A percentile compares a stretch with the other conserved stretches of the same genome.
These are phyloP conservation scores for Epichloe brachyelytri DNA, from an alignment of 2,329 filamentous ascomycete genomes.

Conservation along the genomic window DNA sequence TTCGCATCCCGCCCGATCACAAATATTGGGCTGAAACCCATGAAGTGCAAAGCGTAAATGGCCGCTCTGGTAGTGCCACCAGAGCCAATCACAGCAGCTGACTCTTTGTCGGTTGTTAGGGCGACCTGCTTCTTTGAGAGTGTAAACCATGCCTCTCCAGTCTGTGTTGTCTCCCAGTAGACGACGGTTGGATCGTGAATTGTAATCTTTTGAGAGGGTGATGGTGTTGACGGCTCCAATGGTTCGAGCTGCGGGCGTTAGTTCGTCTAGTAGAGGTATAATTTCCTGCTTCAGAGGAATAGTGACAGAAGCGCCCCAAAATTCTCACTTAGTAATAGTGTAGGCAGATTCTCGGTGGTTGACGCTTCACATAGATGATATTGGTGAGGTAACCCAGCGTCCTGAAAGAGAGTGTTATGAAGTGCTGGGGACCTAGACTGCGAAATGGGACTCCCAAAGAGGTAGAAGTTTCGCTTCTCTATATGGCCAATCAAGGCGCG, in stretches of 20 bases:
- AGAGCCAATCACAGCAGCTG: conserved; percentile 75
- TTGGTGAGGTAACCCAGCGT: conserved; percentile 69
- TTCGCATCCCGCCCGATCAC: conserved; percentile 63
- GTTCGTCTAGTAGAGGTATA: conserved; percentile 64
- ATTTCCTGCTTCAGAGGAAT: conserved; percentile 91
- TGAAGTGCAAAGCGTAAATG: conserved; percentile 72
- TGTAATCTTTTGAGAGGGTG: conserved; percentile 38
- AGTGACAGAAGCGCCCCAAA: conserved; percentile 95
- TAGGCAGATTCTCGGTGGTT: conserved; percentile 43
- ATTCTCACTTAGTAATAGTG: conserved; percentile 52
- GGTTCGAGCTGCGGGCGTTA: conserved; percentile 62
- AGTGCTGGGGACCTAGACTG: conserved; percentile 76
- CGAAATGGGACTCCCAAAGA: conserved; percentile 78
- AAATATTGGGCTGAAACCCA: conserved; percentile 79
- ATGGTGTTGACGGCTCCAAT: conserved; percentile 97
- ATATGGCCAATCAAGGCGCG: conserved; percentile 71
- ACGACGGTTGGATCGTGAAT: conserved; percentile 28
- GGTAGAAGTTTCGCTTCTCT: conserved; percentile 61
- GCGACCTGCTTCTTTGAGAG: conserved; percentile 56
- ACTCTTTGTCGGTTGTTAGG: conserved; percentile 18
- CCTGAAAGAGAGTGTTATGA: conserved; percentile 73
- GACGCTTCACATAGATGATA: conserved; percentile 70
- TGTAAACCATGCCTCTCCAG: conserved; percentile 81
- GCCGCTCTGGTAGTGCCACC: conserved; percentile 88
- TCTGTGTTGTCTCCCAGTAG: conserved; percentile 89